Percentiles rank a stretch among this genome's conserved stretches.
phyloP scores from a whole-genome alignment of 345 rosid species.

The Barbarea vulgaris region DNA sequence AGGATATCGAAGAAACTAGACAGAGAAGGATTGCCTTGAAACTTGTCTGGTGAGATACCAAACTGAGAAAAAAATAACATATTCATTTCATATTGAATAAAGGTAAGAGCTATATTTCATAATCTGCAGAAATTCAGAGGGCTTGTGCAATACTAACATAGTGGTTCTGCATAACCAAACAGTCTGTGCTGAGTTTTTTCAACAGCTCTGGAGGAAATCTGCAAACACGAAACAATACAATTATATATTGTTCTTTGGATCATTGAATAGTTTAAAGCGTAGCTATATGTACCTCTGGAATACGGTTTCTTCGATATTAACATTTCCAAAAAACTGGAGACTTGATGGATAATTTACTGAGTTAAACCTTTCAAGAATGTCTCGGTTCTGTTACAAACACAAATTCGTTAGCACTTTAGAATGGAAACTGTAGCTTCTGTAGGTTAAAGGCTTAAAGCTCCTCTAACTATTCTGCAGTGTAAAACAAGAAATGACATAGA shows the following conservation, averaged over 20 bases:
- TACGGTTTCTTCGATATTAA: constrained; percentile 66
- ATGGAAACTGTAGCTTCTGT: background rate
- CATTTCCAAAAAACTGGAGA: constrained; percentile 62
- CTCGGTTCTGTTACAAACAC: constrained; percentile 54
- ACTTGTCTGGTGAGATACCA: constrained; percentile 67
- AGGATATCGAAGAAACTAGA: constrained; percentile 70
- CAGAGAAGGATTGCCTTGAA: constrained; percentile 51
- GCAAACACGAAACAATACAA: constrained; percentile 25
- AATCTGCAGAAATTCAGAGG: background rate
- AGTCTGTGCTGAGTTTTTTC: constrained; percentile 66
- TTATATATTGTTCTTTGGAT: background rate
- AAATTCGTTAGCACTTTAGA: background rate
- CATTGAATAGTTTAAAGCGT: background rate
- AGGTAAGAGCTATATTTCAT: background rate
- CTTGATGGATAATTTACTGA: constrained; percentile 76
- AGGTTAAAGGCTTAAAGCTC: background rate
- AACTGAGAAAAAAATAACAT: constrained; percentile 49
- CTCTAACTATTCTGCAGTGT: background rate
- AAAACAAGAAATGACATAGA: background rate
- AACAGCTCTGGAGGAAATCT: constrained; percentile 74
- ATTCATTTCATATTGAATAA: background rate
- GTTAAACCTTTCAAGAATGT: constrained; percentile 72
- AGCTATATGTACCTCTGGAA: constrained; percentile 65
- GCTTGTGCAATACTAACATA: constrained; percentile 48
- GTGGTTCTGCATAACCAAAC: constrained; percentile 92